phyloP scores from a whole-genome alignment of 805 yeast species.

The Lipomyces sp. region DNA sequence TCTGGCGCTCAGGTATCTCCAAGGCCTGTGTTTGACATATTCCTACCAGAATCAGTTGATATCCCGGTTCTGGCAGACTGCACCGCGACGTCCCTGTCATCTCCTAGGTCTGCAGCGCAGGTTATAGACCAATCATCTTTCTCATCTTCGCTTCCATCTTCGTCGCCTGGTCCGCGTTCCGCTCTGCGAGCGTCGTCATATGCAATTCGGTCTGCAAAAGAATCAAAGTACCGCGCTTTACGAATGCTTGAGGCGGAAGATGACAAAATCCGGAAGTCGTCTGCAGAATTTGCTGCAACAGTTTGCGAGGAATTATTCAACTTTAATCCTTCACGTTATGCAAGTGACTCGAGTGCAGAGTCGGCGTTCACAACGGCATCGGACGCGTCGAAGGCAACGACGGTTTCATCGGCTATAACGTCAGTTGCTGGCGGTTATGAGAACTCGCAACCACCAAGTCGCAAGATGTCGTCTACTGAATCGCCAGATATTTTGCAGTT shows the following conservation, averaged over 20 bases:
- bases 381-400: constrained; percentile 13
- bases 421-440: constrained; percentile 1
- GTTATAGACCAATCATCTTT: too few relatives aligned
- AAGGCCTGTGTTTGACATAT: too few relatives aligned
- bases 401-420: constrained; percentile 9
- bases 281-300: constrained; percentile 26
- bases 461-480: too few relatives aligned
- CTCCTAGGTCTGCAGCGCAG: too few relatives aligned
- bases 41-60: too few relatives aligned
- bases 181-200: not conserved
- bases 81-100: too few relatives aligned
- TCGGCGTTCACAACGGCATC: constrained; percentile 6
- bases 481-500: not conserved
- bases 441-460: not conserved
- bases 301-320: constrained; percentile 23
- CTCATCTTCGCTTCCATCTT: not conserved
- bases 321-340: constrained; percentile 4
- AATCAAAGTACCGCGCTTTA: not conserved
- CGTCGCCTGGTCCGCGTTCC: not conserved
- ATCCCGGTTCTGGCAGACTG: too few relatives aligned
- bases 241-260: not conserved
- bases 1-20: too few relatives aligned
- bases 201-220: constrained; percentile 19
- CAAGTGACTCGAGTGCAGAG: constrained; percentile 10
- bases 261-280: constrained; percentile 20